Percentiles rank a stretch among this genome's conserved stretches.
Conservation (phyloP, 345 rosid species). For the Boechera stricta region DNA sequence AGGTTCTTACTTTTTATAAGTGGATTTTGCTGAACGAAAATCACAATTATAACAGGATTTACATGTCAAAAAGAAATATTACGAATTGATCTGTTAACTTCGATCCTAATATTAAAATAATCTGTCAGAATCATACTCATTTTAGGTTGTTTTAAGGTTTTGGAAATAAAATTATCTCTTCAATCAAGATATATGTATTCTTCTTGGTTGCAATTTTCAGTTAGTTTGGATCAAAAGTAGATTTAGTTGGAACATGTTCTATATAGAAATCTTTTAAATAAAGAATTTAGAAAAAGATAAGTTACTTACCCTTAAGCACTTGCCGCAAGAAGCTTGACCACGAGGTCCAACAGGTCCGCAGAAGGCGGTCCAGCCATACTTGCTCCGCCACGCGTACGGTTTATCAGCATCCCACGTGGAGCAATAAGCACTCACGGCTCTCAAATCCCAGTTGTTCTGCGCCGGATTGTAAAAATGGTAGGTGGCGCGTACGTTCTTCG, state of each 20-base stretch:
- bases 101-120: no score
- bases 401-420: slow-evolving; percentile 69
- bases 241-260: background rate
- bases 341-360: slow-evolving; percentile 63
- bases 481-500: slow-evolving; percentile 65
- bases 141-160: no score
- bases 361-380: slow-evolving; percentile 73
- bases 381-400: slow-evolving; percentile 63
- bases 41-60: no score
- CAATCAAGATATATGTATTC: no score
- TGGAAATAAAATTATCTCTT: background rate
- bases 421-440: slow-evolving; percentile 59
- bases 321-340: slow-evolving; percentile 67
- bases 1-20: no score
- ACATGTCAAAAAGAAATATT: no score
- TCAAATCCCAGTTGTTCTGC: slow-evolving; percentile 56
- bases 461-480: slow-evolving; percentile 57
- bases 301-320: slow-evolving; percentile 53
- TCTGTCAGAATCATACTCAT: no score
- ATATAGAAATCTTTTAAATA: background rate
- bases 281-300: background rate
- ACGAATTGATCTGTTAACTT: no score
- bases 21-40: no score
- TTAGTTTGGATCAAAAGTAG: background rate
- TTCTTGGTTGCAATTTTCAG: background rate